Evolutionary conservation across 75 land plant genomes (phyloP).

Genomic region (Larix kaempferi): DNA sequence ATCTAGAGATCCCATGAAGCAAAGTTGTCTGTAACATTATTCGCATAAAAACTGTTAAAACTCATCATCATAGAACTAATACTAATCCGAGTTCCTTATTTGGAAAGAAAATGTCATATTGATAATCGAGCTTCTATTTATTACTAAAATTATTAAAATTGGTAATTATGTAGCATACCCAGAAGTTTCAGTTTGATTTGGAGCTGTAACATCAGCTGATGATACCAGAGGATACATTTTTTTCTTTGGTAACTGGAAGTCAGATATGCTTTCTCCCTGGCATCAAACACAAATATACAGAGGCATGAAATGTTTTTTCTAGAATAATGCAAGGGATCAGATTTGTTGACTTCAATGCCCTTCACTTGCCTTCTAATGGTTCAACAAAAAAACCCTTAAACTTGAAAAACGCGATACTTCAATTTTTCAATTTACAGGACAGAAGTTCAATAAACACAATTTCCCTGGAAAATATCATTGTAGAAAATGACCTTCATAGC

Average conservation of each 20-base stretch:
- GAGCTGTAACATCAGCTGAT: conserved; percentile 19
- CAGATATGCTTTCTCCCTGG: conserved; percentile 24
- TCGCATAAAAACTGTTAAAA: background rate
- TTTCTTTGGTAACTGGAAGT: background rate
- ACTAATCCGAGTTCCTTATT: background rate
- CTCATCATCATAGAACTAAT: background rate
- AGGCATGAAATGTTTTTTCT: background rate
- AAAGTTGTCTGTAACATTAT: conserved; percentile 26
- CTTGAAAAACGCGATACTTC: background rate
- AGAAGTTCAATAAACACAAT: too few relatives aligned
- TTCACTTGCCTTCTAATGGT: background rate
- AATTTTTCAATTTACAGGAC: too few relatives aligned
- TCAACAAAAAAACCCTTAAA: background rate
- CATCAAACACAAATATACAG: background rate
- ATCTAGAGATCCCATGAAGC: conserved; percentile 39
- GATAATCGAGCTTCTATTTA: too few relatives aligned
- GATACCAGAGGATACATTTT: conserved; percentile 21
- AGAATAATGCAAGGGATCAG: background rate
- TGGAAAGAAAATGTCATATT: background rate
- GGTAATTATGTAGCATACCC: conserved; percentile 5
- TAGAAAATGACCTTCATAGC: too few relatives aligned
- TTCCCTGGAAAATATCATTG: too few relatives aligned
- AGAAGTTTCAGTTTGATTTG: conserved; percentile 12
- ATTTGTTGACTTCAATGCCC: background rate
- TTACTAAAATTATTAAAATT: background rate